phyloP scores from a whole-genome alignment of 1,284 basidiomycete species.

The Malassezia cuniculi region DNA sequence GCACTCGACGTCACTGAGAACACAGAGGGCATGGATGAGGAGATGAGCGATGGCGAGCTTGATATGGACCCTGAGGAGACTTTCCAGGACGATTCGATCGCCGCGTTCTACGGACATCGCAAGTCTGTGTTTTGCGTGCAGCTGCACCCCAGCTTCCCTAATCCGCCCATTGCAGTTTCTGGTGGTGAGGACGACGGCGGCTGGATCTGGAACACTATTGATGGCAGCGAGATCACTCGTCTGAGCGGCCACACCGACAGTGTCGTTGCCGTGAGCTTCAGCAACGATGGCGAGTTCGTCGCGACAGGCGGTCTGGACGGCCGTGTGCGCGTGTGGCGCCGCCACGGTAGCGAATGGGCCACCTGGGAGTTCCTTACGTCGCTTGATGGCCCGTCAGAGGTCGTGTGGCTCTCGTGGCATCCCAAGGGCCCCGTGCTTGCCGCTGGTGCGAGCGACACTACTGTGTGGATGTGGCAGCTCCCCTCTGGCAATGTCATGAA shows the following conservation, averaged over 20 bases:
- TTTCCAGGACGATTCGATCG: slow-evolving; percentile 39
- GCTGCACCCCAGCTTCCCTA: slow-evolving; percentile 60
- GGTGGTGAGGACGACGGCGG: slow-evolving; percentile 92
- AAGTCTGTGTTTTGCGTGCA: slow-evolving; percentile 67
- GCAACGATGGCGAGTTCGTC: slow-evolving; percentile 73
- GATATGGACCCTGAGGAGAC: slow-evolving; percentile 14
- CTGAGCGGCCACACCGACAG: slow-evolving; percentile 86
- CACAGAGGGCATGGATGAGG: slow-evolving; percentile 8
- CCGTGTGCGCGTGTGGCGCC: slow-evolving; percentile 74
- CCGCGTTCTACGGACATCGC: slow-evolving; percentile 40
- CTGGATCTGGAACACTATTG: slow-evolving; percentile 81
- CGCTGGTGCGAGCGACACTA: slow-evolving; percentile 82
- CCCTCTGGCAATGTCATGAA: slow-evolving; percentile 88
- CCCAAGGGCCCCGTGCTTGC: slow-evolving; percentile 78
- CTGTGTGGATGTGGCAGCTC: slow-evolving; percentile 96
- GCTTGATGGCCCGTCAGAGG: slow-evolving; percentile 84
- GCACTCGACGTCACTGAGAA: too few species aligned
- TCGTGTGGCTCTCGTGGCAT: slow-evolving; percentile 94
- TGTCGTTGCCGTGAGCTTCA: slow-evolving; percentile 69
- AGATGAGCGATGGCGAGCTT: slow-evolving; percentile 7
- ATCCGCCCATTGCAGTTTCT: slow-evolving; percentile 68
- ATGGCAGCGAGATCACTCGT: slow-evolving; percentile 65
- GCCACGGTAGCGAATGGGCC: slow-evolving; percentile 50
- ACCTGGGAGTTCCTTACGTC: slow-evolving; percentile 85
- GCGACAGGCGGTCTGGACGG: slow-evolving; percentile 97